phyloP scores from a whole-genome alignment of 2,329 filamentous ascomycete species.

The Cladosporium cucumerinum region DNA sequence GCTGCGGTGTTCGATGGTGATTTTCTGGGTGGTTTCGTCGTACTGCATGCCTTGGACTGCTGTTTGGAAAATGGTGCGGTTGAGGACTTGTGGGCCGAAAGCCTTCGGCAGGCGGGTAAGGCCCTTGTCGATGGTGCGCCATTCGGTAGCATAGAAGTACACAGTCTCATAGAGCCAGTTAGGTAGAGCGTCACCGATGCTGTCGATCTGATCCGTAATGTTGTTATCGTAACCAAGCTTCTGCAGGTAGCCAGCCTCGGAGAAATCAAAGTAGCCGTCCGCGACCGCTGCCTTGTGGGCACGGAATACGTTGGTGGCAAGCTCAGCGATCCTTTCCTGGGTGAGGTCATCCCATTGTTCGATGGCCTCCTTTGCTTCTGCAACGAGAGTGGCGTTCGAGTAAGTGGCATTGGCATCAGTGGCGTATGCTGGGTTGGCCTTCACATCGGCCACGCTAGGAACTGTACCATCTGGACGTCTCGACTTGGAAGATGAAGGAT shows the following conservation, averaged over 20 bases:
- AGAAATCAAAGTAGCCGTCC: constrained; percentile 60
- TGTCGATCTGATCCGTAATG: constrained; percentile 53
- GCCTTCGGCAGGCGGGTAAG: constrained; percentile 58
- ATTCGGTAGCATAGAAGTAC: constrained; percentile 59
- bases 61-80: constrained; percentile 55
- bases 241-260: constrained; percentile 60
- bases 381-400: constrained; percentile 36
- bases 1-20: constrained; percentile 58
- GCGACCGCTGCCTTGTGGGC: constrained; percentile 55
- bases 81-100: constrained; percentile 60
- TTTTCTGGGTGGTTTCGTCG: constrained; percentile 49
- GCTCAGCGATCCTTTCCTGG: constrained; percentile 26
- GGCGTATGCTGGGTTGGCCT: constrained; percentile 37
- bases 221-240: constrained; percentile 54
- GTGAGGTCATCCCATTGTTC: constrained; percentile 36
- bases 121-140: constrained; percentile 63
- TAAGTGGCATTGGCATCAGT: constrained; percentile 27
- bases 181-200: constrained; percentile 47
- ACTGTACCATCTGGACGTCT: constrained; percentile 52
- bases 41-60: constrained; percentile 57
- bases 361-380: constrained; percentile 41
- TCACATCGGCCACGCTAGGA: constrained; percentile 51
- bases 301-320: constrained; percentile 47
- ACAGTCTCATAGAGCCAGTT: constrained; percentile 54
- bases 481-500: constrained; percentile 48